Conservation (phyloP, 306 rosid species). For the Senna tora region DNA sequence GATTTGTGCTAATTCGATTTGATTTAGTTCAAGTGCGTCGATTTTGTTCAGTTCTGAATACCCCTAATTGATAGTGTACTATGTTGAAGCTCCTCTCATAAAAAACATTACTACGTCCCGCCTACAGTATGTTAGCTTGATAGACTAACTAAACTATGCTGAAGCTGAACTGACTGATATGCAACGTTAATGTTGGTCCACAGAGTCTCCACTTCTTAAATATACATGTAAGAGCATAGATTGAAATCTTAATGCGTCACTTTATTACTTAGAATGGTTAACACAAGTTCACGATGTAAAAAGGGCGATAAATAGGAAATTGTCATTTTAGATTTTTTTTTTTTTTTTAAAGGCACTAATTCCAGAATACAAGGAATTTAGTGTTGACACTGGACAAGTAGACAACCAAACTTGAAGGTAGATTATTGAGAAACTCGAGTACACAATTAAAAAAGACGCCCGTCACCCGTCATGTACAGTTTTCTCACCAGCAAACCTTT, state of each 20-base stretch:
- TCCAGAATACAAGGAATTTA: slow-evolving; percentile 28
- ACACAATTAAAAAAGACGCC: slow-evolving; percentile 34
- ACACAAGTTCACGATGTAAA: not conserved
- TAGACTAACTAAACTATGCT: not conserved
- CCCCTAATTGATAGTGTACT: too few relatives aligned
- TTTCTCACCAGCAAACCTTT: slow-evolving; percentile 61
- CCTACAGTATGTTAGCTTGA: not conserved
- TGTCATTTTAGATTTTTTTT: slow-evolving; percentile 13
- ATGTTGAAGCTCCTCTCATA: too few relatives aligned
- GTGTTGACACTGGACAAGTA: not conserved
- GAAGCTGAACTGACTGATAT: not conserved
- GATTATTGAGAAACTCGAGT: slow-evolving; percentile 27
- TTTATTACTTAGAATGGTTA: not conserved
- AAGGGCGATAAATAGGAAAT: not conserved
- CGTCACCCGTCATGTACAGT: slow-evolving; percentile 41
- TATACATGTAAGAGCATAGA: not conserved
- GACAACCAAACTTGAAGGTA: slow-evolving; percentile 32
- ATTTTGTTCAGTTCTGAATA: too few relatives aligned
- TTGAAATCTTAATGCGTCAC: not conserved
- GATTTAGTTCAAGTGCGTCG: too few relatives aligned
- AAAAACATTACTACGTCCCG: too few relatives aligned
- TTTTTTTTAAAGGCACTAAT: too few relatives aligned
- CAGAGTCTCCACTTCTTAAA: not conserved
- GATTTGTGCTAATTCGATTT: too few relatives aligned
- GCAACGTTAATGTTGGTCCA: not conserved